A percentile compares a stretch with the other conserved stretches of the same genome.
These are phyloP conservation scores for Phaeosphaeria sp. DNA, from an alignment of 2,329 filamentous ascomycete species.

Conservation along the genomic window DNA sequence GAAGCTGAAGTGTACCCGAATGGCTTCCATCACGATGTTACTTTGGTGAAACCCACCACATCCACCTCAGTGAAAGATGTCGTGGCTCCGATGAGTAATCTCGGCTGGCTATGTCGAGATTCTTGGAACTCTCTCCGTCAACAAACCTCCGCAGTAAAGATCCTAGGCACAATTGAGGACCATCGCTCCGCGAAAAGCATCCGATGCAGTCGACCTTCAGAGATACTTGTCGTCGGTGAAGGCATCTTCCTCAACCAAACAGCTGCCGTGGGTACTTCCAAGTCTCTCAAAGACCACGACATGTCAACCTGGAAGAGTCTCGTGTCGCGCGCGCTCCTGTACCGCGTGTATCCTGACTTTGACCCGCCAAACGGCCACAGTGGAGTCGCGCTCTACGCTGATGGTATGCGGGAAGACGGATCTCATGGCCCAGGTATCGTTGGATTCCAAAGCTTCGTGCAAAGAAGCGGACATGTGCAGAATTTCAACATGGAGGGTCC, in stretches of 20 bases:
- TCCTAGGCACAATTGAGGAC: conserved; percentile 18
- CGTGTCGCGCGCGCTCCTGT: conserved; percentile 23
- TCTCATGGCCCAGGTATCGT: conserved; percentile 20
- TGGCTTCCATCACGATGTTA: conserved; percentile 26
- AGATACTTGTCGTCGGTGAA: conserved; percentile 24
- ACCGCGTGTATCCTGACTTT: conserved; percentile 25
- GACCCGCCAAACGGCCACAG: conserved; percentile 29
- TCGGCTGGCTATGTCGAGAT: conserved; percentile 22
- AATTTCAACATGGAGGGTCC: conserved; percentile 26
- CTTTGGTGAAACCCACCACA: conserved; percentile 15
- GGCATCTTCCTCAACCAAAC: conserved; percentile 26
- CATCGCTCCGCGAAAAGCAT: conserved; percentile 15
- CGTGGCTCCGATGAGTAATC: conserved; percentile 9
- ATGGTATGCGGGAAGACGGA: conserved; percentile 23
- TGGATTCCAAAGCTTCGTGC: conserved; percentile 30
- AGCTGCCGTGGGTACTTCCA: conserved; percentile 2
- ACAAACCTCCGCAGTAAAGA: conserved; percentile 13
- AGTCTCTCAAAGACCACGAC: conserved; percentile 15
- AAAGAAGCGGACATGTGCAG: conserved; percentile 18
- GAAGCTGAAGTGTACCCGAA: conserved; percentile 21
- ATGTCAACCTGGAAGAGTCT: conserved; percentile 19
- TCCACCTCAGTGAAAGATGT: conserved; percentile 9
- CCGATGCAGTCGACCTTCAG: conserved; percentile 12
- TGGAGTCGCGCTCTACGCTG: conserved; percentile 25
- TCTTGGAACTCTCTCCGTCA: conserved; percentile 20